A percentile compares a stretch with the other conserved stretches of the same genome.
Evolutionary conservation across 106 monocot genomes (phyloP).

Genomic region (Dioscorea zingiberensis): DNA sequence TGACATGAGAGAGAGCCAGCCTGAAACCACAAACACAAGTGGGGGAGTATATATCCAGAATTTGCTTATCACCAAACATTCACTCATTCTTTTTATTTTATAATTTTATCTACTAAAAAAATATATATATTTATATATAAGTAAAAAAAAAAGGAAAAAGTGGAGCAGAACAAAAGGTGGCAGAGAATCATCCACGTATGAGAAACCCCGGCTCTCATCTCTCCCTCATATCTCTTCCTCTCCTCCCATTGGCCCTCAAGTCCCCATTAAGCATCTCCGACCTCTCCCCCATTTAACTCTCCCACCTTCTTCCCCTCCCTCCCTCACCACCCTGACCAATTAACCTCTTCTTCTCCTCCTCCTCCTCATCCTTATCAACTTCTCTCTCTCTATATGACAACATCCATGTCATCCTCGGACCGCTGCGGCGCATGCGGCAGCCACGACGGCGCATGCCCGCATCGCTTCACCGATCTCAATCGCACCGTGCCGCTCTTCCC

Average conservation of each 20-base stretch:
- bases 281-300: conserved; percentile 9
- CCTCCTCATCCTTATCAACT: not conserved
- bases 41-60: not conserved
- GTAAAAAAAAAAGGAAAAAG: not conserved
- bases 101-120: no score
- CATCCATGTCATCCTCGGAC: conserved; percentile 25
- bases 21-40: not conserved
- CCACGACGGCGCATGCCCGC: conserved; percentile 8
- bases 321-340: not conserved
- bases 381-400: not conserved
- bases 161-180: conserved; percentile 19
- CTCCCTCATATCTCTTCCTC: conserved; percentile 61
- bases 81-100: no score
- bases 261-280: not conserved
- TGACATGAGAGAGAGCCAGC: not conserved
- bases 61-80: no score
- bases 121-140: no score
- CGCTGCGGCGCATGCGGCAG: conserved; percentile 34
- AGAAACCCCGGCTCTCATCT: conserved; percentile 13
- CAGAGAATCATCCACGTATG: conserved; percentile 58
- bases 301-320: not conserved
- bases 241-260: conserved; percentile 33
- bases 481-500: conserved; percentile 14
- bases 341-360: no score
- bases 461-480: conserved; percentile 23